A percentile compares a stretch with the other conserved stretches of the same genome.
Evolutionary conservation across 2,329 filamentous ascomycete species (phyloP).

Genomic region (Sclerotinia minor): DNA sequence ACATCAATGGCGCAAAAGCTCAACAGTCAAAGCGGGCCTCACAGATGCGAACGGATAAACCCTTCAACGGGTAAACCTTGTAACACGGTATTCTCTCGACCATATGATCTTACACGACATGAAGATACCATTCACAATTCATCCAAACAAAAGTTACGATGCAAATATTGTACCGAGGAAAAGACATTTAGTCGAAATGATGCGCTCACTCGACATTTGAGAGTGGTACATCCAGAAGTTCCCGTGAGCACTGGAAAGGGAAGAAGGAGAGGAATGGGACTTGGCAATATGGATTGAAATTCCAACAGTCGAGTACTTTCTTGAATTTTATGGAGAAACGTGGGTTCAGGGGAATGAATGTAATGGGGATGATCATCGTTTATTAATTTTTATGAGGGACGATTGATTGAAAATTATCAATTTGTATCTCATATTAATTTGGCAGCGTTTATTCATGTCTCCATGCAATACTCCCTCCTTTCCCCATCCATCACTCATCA

Average conservation of each 20-base stretch:
- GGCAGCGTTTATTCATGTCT: not conserved
- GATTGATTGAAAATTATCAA: not conserved
- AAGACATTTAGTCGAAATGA: constrained; percentile 97
- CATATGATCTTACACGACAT: constrained; percentile 94
- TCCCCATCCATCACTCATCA: no score
- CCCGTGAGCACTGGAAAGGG: constrained; percentile 72
- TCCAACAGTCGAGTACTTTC: no score
- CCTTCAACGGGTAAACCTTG: constrained; percentile 93
- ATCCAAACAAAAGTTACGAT: constrained; percentile 91
- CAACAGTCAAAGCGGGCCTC: constrained; percentile 89
- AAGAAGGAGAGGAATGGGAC: constrained; percentile 37
- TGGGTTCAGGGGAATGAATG: no score
- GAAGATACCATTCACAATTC: constrained; percentile 98
- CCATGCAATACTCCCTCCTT: not conserved
- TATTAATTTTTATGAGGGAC: not conserved
- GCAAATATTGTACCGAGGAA: constrained; percentile 89
- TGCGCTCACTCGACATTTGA: constrained; percentile 89
- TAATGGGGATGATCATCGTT: not conserved
- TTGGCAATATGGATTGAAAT: not conserved
- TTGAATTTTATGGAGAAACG: no score
- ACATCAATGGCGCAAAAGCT: constrained; percentile 56
- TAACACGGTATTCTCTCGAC: constrained; percentile 89
- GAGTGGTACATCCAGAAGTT: constrained; percentile 88
- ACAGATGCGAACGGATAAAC: constrained; percentile 90
- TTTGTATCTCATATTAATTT: not conserved